Base-by-base conservation (phyloP, 2,329 filamentous ascomycete genomes). In the Sporothrix curviconia region DNA sequence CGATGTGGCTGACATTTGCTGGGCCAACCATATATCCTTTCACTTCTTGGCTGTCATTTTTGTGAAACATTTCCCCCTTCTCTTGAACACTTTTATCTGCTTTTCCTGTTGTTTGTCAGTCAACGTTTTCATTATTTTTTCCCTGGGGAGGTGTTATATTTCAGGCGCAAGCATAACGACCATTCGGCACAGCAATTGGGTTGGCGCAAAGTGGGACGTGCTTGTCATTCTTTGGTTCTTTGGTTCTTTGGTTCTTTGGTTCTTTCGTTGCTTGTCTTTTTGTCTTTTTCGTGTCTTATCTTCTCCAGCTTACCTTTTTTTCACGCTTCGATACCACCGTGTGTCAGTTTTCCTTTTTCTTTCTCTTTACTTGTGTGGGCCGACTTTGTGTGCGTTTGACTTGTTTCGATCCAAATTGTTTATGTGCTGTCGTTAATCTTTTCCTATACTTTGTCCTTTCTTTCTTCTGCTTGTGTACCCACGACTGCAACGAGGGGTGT, bases 141-240 rank as follows among this genome's bases (percentile, higher is more conserved):
- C n/a, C 19, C 17, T 30, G 25, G 34, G 49, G 34, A 17, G 8
- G 34, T 25, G 15, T 24, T 14, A 40, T 49, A 56, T 58, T 52
- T 24, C 12, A 51, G 52, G 57, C 49, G 56, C 50, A 59, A 58
- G 55, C 60, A 62, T 55, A 52, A 58, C 52, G 44, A 62, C 60
- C 62, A 62, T 63, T 57, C 44, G 58, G 62, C 62, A 59, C 61
- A 60, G 62, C 62, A 51, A 63, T 63, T 40, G 62, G 62, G 62
- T 62, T 63, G 62, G 62, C 62, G 62, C 60, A 62, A 57, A 57
- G 43, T 62, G 58, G 60, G 47, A 57, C 55, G 55, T 60, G 60
- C 59, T 62, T 60, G 57, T 52, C 46, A 15, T 54, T 42, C 32
- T 44, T 42, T 55, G 12, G 8, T 50, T 36, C 44, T 25, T 17